phyloP scores from a whole-genome alignment of 1,139 yeast species.

The Yamadazyma jaroonii region DNA sequence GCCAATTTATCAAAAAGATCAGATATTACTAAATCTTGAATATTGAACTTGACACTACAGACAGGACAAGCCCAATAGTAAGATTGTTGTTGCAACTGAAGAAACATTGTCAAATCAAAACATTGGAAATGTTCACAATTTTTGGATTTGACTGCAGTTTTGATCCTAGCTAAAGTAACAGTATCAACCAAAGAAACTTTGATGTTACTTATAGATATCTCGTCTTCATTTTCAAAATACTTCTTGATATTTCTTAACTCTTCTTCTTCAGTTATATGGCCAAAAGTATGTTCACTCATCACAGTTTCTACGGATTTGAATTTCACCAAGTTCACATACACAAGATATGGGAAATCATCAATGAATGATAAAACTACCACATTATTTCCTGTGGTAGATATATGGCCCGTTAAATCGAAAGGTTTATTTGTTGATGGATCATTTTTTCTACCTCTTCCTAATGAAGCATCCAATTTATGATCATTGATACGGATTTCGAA shows the following conservation, averaged over 20 bases:
- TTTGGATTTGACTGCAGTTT: constrained; percentile 56
- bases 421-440: constrained; percentile 66
- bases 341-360: constrained; percentile 32
- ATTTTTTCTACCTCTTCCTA: constrained; percentile 57
- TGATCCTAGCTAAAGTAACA: constrained; percentile 57
- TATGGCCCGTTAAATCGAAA: constrained; percentile 51
- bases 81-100: constrained; percentile 57
- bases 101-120: constrained; percentile 61
- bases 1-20: constrained; percentile 59
- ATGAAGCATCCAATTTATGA: constrained; percentile 34
- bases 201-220: constrained; percentile 55
- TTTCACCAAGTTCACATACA: constrained; percentile 54
- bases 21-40: constrained; percentile 57
- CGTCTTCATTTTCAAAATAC: constrained; percentile 42
- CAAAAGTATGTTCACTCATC: constrained; percentile 20
- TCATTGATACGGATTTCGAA: constrained; percentile 55
- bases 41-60: constrained; percentile 43
- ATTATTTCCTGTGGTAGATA: constrained; percentile 29
- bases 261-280: constrained; percentile 1
- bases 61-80: constrained; percentile 73
- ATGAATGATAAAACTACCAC: constrained; percentile 55
- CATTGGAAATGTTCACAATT: constrained; percentile 69
- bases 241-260: constrained; percentile 31
- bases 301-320: constrained; percentile 34
- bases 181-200: constrained; percentile 63